Evolutionary conservation across 805 yeast genomes (phyloP), one percentile per base, ranked within the genome.

Genomic region (Zygosaccharomyces siamensis): DNA sequence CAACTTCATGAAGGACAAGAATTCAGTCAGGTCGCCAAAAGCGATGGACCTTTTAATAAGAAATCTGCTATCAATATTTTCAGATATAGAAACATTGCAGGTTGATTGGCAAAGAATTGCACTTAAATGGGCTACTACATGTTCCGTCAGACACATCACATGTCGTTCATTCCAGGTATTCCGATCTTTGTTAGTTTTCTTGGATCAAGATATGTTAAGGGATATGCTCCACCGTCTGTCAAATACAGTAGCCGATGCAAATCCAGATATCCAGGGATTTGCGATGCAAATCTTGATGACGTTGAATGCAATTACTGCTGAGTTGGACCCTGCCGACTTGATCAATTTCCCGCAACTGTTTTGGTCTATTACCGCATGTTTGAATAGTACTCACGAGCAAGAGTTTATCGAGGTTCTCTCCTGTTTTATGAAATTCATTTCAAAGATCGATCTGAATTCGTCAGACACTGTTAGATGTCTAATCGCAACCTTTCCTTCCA

Each of bases 271-370:
- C 33, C 98, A 92, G 67, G 96, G 97, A 0, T 95, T 95, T 68
- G 84, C 97, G 0, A 87, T 93, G 90, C 99, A 93, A 68, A 93
- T 93, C 47, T 70, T 93, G 54, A 92, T 93, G 97, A 92, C 99
- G 0, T 67, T 93, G 58, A 89, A 92, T 69, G 96, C 97, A 0
- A 82, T 89, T 11, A 86, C 92, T 1, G 93, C 96, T 0, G 95
- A 89, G 59, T 69, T 89, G 39, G 86, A 83, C 56, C 77, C 92
- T 7, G 86, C 80, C 33, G 84, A 86, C 55, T 70, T 93, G 51
- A 83, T 87, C 48, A 86, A 87, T 54, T 89, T 84, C 66, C 98
- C 99, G 0, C 97, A 90, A 62, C 70, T 95, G 35, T 93, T 92
- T 63, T 93, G 99, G 99, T 84, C 90, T 0, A 80, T 90, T 30